Conservation (phyloP, 140 eudicot species). For the Senecio squalidus region DNA sequence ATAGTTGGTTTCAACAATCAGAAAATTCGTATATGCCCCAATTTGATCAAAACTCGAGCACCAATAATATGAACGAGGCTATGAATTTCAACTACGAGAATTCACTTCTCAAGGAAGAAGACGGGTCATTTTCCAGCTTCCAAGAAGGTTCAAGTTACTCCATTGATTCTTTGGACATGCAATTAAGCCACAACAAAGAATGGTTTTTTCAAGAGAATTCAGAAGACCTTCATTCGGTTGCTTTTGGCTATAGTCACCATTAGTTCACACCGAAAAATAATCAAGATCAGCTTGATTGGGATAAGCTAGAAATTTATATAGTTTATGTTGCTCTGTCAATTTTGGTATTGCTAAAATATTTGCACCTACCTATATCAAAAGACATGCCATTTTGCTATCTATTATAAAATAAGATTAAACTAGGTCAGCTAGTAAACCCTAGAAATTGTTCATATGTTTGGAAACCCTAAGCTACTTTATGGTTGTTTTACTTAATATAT, state of each 20-base stretch:
- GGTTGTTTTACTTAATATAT: conserved; percentile 33
- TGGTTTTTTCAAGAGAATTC: conserved; percentile 50
- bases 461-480: conserved; percentile 35
- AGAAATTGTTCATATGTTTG: conserved; percentile 39
- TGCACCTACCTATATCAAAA: conserved; percentile 18
- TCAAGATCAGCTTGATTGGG: conserved; percentile 27
- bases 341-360: conserved; percentile 28
- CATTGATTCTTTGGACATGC: conserved; percentile 51
- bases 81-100: conserved; percentile 34
- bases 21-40: conserved; percentile 42
- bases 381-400: conserved; percentile 28
- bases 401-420: conserved; percentile 25
- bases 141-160: conserved; percentile 49
- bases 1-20: conserved; percentile 45
- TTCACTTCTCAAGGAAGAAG: conserved; percentile 41
- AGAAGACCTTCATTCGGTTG: conserved; percentile 69
- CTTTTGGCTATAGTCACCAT: conserved; percentile 56
- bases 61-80: conserved; percentile 23
- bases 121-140: conserved; percentile 42
- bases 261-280: conserved; percentile 12
- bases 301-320: conserved; percentile 22
- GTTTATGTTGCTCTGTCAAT: conserved; percentile 26
- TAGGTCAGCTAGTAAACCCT: conserved; percentile 50
- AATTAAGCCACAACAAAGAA: conserved; percentile 43
- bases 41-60: conserved; percentile 29